Evolutionary conservation across 805 yeast species (phyloP).

Genomic region (Yamadazyma akitaensis): DNA sequence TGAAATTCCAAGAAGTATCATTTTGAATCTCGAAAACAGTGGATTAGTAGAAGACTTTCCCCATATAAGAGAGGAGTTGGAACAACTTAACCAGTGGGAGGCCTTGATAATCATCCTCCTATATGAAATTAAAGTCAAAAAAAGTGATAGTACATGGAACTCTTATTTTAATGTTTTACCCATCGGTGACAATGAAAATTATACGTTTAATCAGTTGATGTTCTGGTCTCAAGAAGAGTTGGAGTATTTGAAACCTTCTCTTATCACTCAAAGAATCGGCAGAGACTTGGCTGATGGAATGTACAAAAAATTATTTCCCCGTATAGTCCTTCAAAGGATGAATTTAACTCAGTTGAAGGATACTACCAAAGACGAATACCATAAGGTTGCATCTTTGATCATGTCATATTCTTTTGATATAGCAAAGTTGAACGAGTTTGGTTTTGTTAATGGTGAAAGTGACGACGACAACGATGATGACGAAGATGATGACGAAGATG

Average conservation of each 20-base stretch:
- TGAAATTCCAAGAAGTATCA: slow-evolving; percentile 56
- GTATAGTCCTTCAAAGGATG: slow-evolving; percentile 25
- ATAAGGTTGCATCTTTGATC: slow-evolving; percentile 71
- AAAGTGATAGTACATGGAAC: slow-evolving; percentile 56
- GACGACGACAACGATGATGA: slow-evolving; percentile 24
- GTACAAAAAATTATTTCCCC: slow-evolving; percentile 46
- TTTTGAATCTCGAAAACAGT: slow-evolving; percentile 61
- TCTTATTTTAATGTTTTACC: slow-evolving; percentile 77
- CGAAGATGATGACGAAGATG: slow-evolving; percentile 17
- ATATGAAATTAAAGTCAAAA: slow-evolving; percentile 50
- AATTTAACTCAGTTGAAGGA: slow-evolving; percentile 31
- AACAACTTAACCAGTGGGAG: slow-evolving; percentile 67
- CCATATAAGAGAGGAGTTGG: slow-evolving; percentile 32
- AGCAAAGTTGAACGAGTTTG: slow-evolving; percentile 34
- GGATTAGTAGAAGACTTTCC: slow-evolving; percentile 34
- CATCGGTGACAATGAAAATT: slow-evolving; percentile 21
- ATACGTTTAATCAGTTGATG: slow-evolving; percentile 63
- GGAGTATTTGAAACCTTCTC: slow-evolving; percentile 59
- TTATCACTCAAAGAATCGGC: slow-evolving; percentile 69
- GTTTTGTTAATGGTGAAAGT: slow-evolving; percentile 19
- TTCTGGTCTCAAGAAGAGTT: slow-evolving; percentile 74
- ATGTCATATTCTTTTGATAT: slow-evolving; percentile 93
- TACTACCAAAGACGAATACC: slow-evolving; percentile 55
- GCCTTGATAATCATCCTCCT: slow-evolving; percentile 65
- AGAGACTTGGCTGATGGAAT: slow-evolving; percentile 59